phyloP scores from a whole-genome alignment of 306 rosid species.

The Lotus japonicus region DNA sequence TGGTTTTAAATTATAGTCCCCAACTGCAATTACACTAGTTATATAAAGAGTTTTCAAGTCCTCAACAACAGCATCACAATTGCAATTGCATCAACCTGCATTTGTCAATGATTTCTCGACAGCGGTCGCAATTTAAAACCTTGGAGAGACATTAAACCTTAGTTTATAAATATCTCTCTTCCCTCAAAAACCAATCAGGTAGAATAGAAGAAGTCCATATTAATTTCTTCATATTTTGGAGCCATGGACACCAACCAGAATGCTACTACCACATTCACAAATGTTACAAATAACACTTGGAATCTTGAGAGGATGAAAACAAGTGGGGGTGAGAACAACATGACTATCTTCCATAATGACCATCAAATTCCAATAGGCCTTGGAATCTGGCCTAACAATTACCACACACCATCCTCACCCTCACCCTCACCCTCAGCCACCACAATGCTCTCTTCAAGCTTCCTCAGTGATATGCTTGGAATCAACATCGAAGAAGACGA shows the following conservation, averaged over 20 bases:
- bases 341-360: conserved; percentile 9
- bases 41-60: too few species aligned
- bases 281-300: background rate
- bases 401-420: background rate
- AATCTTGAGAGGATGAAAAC: conserved; percentile 14
- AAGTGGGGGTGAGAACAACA: background rate
- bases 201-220: too few species aligned
- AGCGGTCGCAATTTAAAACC: too few species aligned
- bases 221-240: too few species aligned
- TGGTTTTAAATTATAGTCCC: too few species aligned
- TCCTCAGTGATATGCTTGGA: background rate
- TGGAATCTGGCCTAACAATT: conserved; percentile 23
- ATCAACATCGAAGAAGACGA: conserved; percentile 12
- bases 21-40: too few species aligned
- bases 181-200: too few species aligned
- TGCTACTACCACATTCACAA: background rate
- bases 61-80: too few species aligned
- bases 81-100: too few species aligned
- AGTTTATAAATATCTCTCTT: too few species aligned
- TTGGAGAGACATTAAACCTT: too few species aligned
- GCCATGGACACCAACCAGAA: conserved; percentile 33
- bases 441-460: background rate
- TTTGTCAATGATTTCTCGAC: too few species aligned
- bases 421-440: background rate
- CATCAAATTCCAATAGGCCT: background rate